phyloP scores from a whole-genome alignment of 345 rosid genomes.

The Citrus unshiu region DNA sequence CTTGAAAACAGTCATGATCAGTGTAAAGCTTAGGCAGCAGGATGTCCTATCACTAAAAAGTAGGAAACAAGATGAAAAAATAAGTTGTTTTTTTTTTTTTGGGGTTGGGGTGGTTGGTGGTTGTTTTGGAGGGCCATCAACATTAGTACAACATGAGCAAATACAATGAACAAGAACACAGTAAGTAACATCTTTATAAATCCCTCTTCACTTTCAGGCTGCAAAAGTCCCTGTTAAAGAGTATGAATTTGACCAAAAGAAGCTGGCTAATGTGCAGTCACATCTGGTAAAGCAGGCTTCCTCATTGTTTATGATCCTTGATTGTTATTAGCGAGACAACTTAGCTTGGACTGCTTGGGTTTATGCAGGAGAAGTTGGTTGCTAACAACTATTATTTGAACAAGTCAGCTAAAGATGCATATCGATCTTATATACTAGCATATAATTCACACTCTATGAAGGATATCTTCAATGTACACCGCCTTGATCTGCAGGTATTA shows the following conservation, averaged over 20 bases:
- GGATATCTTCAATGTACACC: conserved; percentile 90
- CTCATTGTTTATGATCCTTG: background rate
- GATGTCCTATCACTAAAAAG: background rate
- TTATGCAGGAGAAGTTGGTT: conserved; percentile 80
- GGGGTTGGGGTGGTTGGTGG: too few species aligned
- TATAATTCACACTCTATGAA: conserved; percentile 97
- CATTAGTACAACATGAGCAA: background rate
- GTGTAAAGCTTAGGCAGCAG: background rate
- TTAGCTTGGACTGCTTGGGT: conserved; percentile 7
- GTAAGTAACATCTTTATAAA: background rate
- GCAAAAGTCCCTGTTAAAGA: conserved; percentile 94
- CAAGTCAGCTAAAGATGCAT: conserved; percentile 93
- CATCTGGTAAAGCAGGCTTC: conserved; percentile 57
- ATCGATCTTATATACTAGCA: conserved; percentile 81
- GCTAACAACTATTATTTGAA: conserved; percentile 65
- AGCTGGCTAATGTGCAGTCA: conserved; percentile 77
- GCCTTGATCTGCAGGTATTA: conserved; percentile 84
- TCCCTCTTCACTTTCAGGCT: conserved; percentile 35
- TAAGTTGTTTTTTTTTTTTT: too few species aligned
- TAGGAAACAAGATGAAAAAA: background rate
- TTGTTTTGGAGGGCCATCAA: background rate
- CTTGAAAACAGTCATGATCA: background rate
- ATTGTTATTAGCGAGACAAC: background rate
- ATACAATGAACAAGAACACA: background rate
- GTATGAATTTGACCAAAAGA: conserved; percentile 79